A percentile compares a stretch with the other conserved stretches of the same genome.
Evolutionary conservation across 1,284 basidiomycete genomes (phyloP).

Genomic region (Termitomyces sp.): DNA sequence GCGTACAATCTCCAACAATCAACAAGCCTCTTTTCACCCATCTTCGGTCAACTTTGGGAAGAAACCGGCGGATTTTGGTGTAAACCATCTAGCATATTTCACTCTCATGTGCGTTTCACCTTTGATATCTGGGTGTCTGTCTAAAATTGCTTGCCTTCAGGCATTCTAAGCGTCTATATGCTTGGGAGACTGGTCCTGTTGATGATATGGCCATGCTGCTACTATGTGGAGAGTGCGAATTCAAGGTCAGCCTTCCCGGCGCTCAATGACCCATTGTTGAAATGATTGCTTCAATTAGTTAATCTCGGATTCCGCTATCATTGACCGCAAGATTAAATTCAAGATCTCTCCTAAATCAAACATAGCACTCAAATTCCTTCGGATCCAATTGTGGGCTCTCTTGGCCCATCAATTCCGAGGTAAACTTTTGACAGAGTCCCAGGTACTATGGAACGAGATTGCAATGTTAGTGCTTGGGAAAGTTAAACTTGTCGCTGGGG

Average conservation of each 20-base stretch:
- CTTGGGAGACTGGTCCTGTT: constrained; percentile 93
- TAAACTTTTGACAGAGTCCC: constrained; percentile 53
- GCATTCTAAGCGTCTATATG: constrained; percentile 91
- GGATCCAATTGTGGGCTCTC: constrained; percentile 59
- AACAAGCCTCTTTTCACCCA: constrained; percentile 83
- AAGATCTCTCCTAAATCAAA: constrained; percentile 66
- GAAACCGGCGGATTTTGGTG: constrained; percentile 66
- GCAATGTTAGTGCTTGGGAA: constrained; percentile 59
- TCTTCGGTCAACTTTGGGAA: constrained; percentile 84
- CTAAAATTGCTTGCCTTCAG: constrained; percentile 32
- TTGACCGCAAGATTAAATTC: constrained; percentile 87
- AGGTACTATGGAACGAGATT: constrained; percentile 68
- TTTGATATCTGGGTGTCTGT: background rate
- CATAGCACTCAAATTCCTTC: constrained; percentile 78
- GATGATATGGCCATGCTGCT: constrained; percentile 82
- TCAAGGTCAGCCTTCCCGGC: constrained; percentile 54
- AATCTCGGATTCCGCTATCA: constrained; percentile 62
- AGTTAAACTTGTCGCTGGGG: constrained; percentile 28
- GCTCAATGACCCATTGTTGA: background rate
- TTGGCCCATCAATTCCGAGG: constrained; percentile 66
- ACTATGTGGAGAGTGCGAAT: constrained; percentile 89
- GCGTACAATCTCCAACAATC: constrained; percentile 86
- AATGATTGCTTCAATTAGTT: constrained; percentile 41
- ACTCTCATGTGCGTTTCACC: constrained; percentile 69
- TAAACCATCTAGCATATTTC: constrained; percentile 80